Conservation (phyloP, 192 early-diverging fungal genomes). For the Coemansia sp. region DNA sequence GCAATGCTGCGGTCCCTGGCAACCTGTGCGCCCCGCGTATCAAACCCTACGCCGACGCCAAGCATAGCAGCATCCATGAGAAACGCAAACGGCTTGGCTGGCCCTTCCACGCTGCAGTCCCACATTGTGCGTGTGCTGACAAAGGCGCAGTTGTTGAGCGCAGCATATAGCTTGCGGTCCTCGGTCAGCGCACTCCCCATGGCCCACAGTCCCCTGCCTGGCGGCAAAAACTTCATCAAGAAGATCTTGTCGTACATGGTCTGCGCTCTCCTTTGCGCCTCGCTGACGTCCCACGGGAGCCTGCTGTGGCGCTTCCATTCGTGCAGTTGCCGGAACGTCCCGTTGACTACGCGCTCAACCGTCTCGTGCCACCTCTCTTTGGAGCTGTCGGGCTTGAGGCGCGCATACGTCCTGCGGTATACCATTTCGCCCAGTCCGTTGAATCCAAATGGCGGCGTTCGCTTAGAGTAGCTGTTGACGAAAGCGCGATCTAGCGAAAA, state of each 20-base stretch:
- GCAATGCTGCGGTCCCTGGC: too few species aligned
- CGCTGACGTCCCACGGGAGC: slow-evolving; percentile 39
- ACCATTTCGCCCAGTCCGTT: slow-evolving; percentile 58
- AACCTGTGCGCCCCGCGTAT: slow-evolving; percentile 43
- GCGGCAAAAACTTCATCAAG: slow-evolving; percentile 58
- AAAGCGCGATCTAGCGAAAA: slow-evolving; percentile 9
- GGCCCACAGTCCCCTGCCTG: slow-evolving; percentile 58
- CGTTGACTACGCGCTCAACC: slow-evolving; percentile 55
- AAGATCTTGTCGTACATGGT: slow-evolving; percentile 58
- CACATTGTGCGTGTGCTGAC: slow-evolving; percentile 57
- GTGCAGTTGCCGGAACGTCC: slow-evolving; percentile 57
- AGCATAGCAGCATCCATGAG: slow-evolving; percentile 58
- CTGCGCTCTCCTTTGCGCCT: slow-evolving; percentile 51
- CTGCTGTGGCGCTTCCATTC: slow-evolving; percentile 29
- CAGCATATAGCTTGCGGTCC: slow-evolving; percentile 47
- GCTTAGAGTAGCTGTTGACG: background rate
- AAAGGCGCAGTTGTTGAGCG: slow-evolving; percentile 59
- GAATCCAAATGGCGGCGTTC: slow-evolving; percentile 53
- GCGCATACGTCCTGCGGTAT: slow-evolving; percentile 54
- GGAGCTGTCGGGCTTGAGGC: slow-evolving; percentile 32
- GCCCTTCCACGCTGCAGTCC: slow-evolving; percentile 14
- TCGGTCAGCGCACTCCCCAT: slow-evolving; percentile 58
- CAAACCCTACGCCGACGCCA: slow-evolving; percentile 60
- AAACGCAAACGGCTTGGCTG: slow-evolving; percentile 48
- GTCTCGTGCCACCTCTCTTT: slow-evolving; percentile 56